Evolutionary conservation across 495 filamentous ascomycete species (phyloP).

Genomic region (Diplogelasinospora grovesii): DNA sequence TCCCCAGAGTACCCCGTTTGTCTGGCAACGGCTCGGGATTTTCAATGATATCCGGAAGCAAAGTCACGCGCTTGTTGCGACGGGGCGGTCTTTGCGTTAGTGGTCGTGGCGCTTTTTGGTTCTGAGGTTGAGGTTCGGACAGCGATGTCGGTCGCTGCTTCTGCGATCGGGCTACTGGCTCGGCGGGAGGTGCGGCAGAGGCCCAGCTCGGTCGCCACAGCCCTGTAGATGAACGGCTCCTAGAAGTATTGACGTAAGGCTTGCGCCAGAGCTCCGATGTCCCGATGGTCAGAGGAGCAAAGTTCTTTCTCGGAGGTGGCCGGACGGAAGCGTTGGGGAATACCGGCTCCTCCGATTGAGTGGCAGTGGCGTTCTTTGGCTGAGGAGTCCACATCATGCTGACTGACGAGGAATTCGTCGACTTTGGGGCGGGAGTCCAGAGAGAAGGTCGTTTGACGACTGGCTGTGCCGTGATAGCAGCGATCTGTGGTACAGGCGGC

Average conservation of each 20-base stretch:
- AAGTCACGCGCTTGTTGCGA: conserved; percentile 43
- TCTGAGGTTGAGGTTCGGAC: conserved; percentile 11
- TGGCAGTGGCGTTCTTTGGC: conserved; percentile 5
- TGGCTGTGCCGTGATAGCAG: not conserved
- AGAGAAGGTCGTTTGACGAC: conserved; percentile 8
- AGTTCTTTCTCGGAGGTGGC: conserved; percentile 24
- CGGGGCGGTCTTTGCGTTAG: conserved; percentile 41
- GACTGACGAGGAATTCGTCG: not conserved
- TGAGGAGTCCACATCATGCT: conserved; percentile 12
- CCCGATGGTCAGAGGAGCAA: conserved; percentile 25
- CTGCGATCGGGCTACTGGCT: too few relatives aligned
- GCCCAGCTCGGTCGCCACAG: conserved; percentile 32
- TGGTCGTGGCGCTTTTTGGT: conserved; percentile 29
- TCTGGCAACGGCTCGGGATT: conserved; percentile 47
- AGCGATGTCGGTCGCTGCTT: conserved; percentile 18
- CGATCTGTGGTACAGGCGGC: not conserved
- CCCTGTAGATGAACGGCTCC: conserved; percentile 15
- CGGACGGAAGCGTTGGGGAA: conserved; percentile 27
- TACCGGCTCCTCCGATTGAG: too few relatives aligned
- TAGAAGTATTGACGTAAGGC: conserved; percentile 20
- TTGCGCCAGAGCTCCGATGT: conserved; percentile 37
- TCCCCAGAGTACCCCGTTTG: conserved; percentile 44
- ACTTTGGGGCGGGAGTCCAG: conserved; percentile 15
- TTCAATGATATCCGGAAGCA: conserved; percentile 51
- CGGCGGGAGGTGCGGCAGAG: conserved; percentile 33